Evolutionary conservation across 2,329 filamentous ascomycete species (phyloP).

Genomic region (Colletotrichum eremochloae): DNA sequence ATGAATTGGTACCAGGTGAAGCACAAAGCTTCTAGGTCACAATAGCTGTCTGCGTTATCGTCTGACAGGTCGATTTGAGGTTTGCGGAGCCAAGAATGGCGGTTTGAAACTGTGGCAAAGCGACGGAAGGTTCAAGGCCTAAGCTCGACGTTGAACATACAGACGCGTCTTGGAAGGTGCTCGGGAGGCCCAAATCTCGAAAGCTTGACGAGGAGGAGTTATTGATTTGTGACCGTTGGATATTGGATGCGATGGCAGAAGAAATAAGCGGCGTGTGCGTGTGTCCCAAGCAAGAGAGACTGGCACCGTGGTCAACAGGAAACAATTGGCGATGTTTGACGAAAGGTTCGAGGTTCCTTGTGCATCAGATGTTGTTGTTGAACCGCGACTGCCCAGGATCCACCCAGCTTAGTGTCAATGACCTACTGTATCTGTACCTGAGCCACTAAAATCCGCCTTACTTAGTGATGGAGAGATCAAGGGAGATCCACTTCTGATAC

Average conservation of each 20-base stretch:
- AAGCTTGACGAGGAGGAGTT: constrained; percentile 24
- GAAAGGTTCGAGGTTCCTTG: constrained; percentile 17
- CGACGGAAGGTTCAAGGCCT: constrained; percentile 25
- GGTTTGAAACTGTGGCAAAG: constrained; percentile 9
- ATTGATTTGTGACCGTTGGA: neutral
- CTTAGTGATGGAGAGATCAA: constrained; percentile 33
- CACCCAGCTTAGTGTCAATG: constrained; percentile 23
- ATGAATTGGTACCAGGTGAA: neutral
- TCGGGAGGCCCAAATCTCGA: constrained; percentile 31
- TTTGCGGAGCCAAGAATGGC: neutral
- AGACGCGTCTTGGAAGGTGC: constrained; percentile 40
- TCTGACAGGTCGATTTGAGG: constrained; percentile 1
- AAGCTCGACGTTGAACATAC: constrained; percentile 24
- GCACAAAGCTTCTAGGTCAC: neutral
- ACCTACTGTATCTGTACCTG: neutral
- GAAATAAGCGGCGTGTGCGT: neutral
- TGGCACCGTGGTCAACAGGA: neutral
- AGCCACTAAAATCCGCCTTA: constrained; percentile 3
- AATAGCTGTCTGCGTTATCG: neutral
- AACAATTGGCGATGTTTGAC: constrained; percentile 12
- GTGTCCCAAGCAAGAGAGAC: neutral
- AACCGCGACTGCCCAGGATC: constrained; percentile 37
- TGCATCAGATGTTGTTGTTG: constrained; percentile 41
- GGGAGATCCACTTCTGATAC: constrained; percentile 3
- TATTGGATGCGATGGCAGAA: neutral